These are phyloP conservation scores for Penicillium angulare DNA, from an alignment of 495 filamentous ascomycete species.

Conservation along the genomic window DNA sequence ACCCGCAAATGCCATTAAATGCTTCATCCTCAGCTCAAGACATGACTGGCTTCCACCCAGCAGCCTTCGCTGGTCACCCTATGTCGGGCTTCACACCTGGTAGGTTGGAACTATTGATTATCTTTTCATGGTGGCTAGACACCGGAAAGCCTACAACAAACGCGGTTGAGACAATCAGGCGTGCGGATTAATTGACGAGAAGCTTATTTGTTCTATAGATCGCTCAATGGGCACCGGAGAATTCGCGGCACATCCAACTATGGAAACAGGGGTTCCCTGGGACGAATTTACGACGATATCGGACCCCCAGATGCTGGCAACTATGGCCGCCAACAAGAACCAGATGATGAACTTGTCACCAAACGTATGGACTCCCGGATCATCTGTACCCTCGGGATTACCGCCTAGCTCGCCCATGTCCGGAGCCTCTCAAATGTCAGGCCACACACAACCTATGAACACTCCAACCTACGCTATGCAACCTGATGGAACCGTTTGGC, in stretches of 20 bases:
- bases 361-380: constrained; percentile 29
- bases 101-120: too few species aligned
- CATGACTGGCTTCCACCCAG: constrained; percentile 32
- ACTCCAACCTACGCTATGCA: constrained; percentile 36
- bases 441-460: constrained; percentile 32
- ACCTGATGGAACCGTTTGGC: constrained; percentile 42
- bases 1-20: constrained; percentile 38
- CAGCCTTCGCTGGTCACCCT: constrained; percentile 29
- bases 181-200: neutral
- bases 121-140: too few species aligned
- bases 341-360: constrained; percentile 40
- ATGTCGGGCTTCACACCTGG: constrained; percentile 38
- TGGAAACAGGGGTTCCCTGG: constrained; percentile 39
- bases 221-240: constrained; percentile 28
- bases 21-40: constrained; percentile 34
- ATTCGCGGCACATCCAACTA: constrained; percentile 28
- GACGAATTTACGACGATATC: constrained; percentile 44
- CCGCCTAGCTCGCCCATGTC: constrained; percentile 30
- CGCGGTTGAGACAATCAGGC: neutral
- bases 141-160: neutral
- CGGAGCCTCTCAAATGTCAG: constrained; percentile 35
- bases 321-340: constrained; percentile 32
- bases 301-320: constrained; percentile 39
- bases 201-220: constrained; percentile 15
- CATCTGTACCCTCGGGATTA: constrained; percentile 24